These are phyloP conservation scores for Leptoxyphium fumago DNA, from an alignment of 2,329 filamentous ascomycete genomes.

Conservation along the genomic window DNA sequence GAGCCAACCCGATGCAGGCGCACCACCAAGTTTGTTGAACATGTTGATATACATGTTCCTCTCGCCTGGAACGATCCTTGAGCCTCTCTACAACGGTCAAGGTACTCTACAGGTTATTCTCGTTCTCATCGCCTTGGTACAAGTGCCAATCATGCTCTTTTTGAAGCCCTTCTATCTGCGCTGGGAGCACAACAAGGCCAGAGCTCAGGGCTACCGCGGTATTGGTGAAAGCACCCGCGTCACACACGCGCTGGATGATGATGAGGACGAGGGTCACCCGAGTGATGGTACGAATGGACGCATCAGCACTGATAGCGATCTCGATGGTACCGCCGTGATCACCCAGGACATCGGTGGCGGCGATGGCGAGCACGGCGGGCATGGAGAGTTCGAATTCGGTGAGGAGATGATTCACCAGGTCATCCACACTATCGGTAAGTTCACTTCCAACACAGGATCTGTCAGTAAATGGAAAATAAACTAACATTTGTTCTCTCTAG, in stretches of 20 bases:
- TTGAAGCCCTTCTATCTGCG: conserved; percentile 92
- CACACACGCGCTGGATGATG: conserved; percentile 77
- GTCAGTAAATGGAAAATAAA: conserved; percentile 1
- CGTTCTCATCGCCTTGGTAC: conserved; percentile 65
- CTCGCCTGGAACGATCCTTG: conserved; percentile 60
- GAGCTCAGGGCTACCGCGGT: conserved; percentile 78
- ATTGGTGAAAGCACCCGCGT: conserved; percentile 80
- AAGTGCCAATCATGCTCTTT: conserved; percentile 84
- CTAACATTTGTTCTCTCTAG: conserved; percentile 29
- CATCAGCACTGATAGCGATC: conserved; percentile 54
- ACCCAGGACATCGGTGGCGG: conserved; percentile 59
- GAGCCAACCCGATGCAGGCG: conserved; percentile 33
- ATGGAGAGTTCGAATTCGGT: conserved; percentile 93
- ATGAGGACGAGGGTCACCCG: conserved; percentile 42
- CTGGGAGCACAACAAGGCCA: conserved; percentile 80
- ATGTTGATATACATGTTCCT: conserved; percentile 99
- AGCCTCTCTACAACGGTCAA: conserved; percentile 68
- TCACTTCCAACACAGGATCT: conserved; percentile 1
- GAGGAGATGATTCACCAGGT: conserved; percentile 98
- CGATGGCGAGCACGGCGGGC: conserved; percentile 70
- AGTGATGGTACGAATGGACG: conserved; percentile 45
- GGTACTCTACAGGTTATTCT: conserved; percentile 59
- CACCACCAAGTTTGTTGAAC: conserved; percentile 81
- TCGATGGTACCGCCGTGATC: conserved; percentile 75
- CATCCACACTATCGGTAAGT: conserved; percentile 91